These are phyloP conservation scores for Petunia secreta DNA, from an alignment of 257 asterid species.

Conservation along the genomic window DNA sequence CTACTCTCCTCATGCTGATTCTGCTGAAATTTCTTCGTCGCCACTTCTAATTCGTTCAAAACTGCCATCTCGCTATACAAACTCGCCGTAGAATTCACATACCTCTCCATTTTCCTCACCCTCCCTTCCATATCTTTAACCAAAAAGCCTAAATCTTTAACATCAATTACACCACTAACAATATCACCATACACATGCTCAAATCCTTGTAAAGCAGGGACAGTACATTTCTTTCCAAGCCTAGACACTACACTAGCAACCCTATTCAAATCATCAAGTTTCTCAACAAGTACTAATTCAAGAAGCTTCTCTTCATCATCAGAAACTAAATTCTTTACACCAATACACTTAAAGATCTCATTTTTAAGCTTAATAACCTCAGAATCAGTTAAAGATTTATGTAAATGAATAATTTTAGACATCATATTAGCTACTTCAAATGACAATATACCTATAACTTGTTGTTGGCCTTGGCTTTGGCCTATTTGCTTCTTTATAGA, in stretches of 20 bases:
- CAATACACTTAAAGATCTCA: constrained; percentile 78
- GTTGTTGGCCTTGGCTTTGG: constrained; percentile 28
- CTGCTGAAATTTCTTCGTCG: constrained; percentile 80
- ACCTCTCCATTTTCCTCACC: constrained; percentile 80
- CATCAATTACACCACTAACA: constrained; percentile 64
- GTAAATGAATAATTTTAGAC: constrained; percentile 83
- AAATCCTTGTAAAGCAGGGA: constrained; percentile 87
- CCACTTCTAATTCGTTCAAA: constrained; percentile 70
- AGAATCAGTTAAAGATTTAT: constrained; percentile 68
- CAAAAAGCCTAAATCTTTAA: constrained; percentile 72
- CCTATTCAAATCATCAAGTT: constrained; percentile 75
- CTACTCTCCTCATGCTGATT: constrained; percentile 75
- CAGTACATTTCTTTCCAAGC: constrained; percentile 84
- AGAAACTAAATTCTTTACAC: constrained; percentile 64
- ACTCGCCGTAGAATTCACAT: constrained; percentile 57
- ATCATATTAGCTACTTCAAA: constrained; percentile 97
- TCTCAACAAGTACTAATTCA: constrained; percentile 73
- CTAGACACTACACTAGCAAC: constrained; percentile 86
- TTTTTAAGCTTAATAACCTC: constrained; percentile 69
- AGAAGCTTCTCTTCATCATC: constrained; percentile 66
- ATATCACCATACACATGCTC: constrained; percentile 94
- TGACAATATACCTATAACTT: constrained; percentile 71
- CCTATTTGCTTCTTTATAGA: constrained; percentile 42
- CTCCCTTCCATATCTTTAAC: constrained; percentile 94
- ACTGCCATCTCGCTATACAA: constrained; percentile 79